Base-by-base conservation (phyloP, 2,329 filamentous ascomycete species). In the Trichoderma breve region DNA sequence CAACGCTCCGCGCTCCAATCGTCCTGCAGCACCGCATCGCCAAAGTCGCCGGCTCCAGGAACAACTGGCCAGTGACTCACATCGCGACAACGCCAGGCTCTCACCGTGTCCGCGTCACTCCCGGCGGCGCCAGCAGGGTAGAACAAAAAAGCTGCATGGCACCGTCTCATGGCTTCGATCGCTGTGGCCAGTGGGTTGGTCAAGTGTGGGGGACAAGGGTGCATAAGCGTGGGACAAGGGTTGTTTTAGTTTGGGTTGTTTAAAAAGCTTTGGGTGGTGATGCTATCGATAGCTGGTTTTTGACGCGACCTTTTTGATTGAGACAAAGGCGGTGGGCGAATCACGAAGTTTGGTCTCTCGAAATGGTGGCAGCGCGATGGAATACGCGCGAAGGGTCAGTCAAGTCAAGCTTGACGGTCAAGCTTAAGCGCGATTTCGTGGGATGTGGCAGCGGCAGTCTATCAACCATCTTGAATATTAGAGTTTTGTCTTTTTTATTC, bases 1-100 rank as follows among this genome's bases (percentile, higher is more conserved):
- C 63, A 26, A 24, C 24, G 32, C 39, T 70, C 71, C 68, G 53
- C 66, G 66, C 57, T 51, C 66, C 66, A 70, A 71, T 71, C 68
- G 53, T 73, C 60, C 51, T 67, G 71, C 68, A 71, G 32, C 55
- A 26, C 39, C 51, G 71, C 71, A 73, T 73, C 71, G 65, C 64
- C 63, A 70, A 60, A 51, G 55, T 60, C 28, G 43, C 43, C 34
- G 57, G 51, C 32, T 24, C 51, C 28, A 53, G 47, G 51, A 76
- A 73, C 74, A 74, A 77, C 72, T 77, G 74, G 76, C 72, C 72
- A 72, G 74, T 77, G 76, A 77, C 73, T 77, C 76, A 77, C 71
- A 61, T 34, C 58, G 47, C 43, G 51, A 26, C 15, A 2, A 57
- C 74, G 71, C 71, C 72, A 74, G 60, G 53, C 18, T 7, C 65